Conservation (phyloP, 306 rosid species). For the Urtica urens region DNA sequence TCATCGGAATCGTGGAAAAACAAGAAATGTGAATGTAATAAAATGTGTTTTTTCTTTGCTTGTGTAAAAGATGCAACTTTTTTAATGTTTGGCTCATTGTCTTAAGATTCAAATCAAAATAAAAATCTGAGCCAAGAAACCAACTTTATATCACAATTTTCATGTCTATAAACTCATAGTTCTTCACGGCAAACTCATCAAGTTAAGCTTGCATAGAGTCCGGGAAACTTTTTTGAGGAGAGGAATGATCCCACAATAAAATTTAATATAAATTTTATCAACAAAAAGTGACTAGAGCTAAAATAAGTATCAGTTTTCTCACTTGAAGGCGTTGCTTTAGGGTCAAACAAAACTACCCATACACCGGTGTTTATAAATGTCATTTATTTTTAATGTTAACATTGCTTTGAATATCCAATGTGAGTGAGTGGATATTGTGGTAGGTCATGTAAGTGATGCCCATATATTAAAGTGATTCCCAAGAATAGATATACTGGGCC, state of each 20-base stretch:
- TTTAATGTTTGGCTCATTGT: no score
- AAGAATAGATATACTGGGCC: slow-evolving; percentile 16
- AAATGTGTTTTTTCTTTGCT: neutral
- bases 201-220: no score
- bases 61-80: no score
- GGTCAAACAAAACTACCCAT: neutral
- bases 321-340: neutral
- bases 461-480: slow-evolving; percentile 32
- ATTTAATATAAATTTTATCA: neutral
- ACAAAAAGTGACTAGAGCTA: no score
- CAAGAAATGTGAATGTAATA: neutral
- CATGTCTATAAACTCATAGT: no score
- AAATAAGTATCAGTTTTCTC: neutral
- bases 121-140: no score
- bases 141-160: no score
- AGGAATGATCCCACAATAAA: neutral
- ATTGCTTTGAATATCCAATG: slow-evolving; percentile 27
- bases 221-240: no score
- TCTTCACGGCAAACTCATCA: no score
- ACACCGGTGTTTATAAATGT: neutral
- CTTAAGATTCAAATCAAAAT: no score
- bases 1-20: slow-evolving; percentile 29
- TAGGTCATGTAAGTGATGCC: slow-evolving; percentile 18
- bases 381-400: neutral
- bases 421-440: slow-evolving; percentile 3